Base-by-base conservation (phyloP, 345 rosid genomes). In the Eucalyptus marginata region DNA sequence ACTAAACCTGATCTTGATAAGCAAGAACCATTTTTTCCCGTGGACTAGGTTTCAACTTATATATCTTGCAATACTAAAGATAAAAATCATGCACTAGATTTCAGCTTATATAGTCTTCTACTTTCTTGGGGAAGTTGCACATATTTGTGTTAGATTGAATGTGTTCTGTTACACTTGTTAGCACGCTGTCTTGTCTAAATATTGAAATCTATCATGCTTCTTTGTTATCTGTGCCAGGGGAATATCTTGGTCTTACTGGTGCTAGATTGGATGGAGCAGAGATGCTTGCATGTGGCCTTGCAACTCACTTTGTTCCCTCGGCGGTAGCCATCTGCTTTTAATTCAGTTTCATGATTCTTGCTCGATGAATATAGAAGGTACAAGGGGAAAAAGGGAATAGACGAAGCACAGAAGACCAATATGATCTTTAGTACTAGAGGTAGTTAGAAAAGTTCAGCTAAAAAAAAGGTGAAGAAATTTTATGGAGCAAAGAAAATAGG, bases 251-350 rank as follows among this genome's bases (percentile, higher is more conserved):
- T 68, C 98, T 96, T 81, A 93, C 98, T 6, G 97, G 98, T 86
- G 91, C 96, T 87, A 93, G 96, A 89, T 89, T 97, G 92, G 96
- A 95, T 92, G 98, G 97, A 88, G 94, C 96, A 79, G 99, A 97
- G 92, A 94, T 96, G 98, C 94, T 94, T 91, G 93, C 94, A 86
- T 95, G 96, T 91, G 99, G 98, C 89, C 98, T 97, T 90, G 98
- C 97, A 49, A 97, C 99, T 87, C 99, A 97, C 90, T 95, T 93
- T 89, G 94, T 97, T 85, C 96, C 96, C 68, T 94, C 96, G 86
- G 76, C 85, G 89, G 98, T 97, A 95, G 86, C 90, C 88, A 86
- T 87, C 83, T 90, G 84, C 87, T 31, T 49, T 54, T 52, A 68
- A 86, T 13, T 33, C 51, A 43, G 43, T 80, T 58, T 20, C 44